phyloP scores from a whole-genome alignment of 495 filamentous ascomycete genomes.

The Astrothelium macrocarpum region DNA sequence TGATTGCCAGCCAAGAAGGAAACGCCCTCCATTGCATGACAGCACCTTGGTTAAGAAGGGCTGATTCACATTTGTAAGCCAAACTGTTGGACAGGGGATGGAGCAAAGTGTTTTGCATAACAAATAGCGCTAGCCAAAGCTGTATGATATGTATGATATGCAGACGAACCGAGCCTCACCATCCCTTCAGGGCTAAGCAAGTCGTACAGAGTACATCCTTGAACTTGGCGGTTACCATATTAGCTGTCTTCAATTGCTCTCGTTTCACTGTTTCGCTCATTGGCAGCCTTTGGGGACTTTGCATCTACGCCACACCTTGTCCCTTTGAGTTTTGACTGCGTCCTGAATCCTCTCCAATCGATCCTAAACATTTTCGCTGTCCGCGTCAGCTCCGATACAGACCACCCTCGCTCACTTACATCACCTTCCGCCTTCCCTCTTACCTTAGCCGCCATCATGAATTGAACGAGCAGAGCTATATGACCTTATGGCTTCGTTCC shows the following conservation, averaged over 20 bases:
- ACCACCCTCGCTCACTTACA: neutral
- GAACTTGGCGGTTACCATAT: neutral
- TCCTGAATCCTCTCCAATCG: neutral
- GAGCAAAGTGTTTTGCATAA: no score
- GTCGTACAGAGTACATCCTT: neutral
- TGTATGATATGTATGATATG: neutral
- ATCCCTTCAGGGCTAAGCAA: neutral
- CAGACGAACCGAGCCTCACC: neutral
- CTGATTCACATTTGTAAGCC: no score
- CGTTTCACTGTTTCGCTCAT: neutral
- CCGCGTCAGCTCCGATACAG: neutral
- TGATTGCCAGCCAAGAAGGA: neutral
- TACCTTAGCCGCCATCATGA: neutral
- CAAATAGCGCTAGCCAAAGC: neutral
- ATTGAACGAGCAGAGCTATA: neutral
- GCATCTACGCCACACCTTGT: neutral
- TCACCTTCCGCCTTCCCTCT: neutral
- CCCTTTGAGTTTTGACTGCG: neutral
- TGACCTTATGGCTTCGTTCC: conserved; percentile 1
- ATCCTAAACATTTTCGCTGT: neutral
- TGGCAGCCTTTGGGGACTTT: neutral
- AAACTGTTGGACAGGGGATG: no score
- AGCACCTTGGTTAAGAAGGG: neutral
- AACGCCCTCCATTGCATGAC: neutral
- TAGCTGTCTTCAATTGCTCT: neutral